A percentile compares a stretch with the other conserved stretches of the same genome.
Conservation (phyloP, 75 land plant species). For the Sequoia sempervirens region DNA sequence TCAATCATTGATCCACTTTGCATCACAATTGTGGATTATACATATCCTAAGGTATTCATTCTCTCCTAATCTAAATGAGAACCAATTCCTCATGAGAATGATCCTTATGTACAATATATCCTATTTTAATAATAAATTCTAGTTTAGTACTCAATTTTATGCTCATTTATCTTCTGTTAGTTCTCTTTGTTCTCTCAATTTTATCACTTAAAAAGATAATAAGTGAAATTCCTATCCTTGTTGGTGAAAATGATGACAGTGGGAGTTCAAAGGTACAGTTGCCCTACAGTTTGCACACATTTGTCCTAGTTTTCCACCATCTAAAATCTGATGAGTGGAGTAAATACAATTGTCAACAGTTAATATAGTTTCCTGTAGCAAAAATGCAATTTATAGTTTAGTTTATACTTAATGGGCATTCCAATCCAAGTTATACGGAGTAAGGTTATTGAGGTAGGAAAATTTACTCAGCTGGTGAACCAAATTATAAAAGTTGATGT, state of each 20-base stretch:
- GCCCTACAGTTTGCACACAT: neutral
- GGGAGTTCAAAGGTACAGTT: neutral
- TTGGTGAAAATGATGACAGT: neutral
- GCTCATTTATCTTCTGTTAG: neutral
- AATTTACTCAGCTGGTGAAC: neutral
- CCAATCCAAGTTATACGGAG: neutral
- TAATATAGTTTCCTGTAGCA: neutral
- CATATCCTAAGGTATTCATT: neutral
- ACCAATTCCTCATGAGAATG: neutral
- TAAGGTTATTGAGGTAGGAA: neutral
- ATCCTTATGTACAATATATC: neutral
- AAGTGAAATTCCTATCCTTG: neutral
- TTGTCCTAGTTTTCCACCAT: neutral
- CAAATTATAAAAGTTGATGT: neutral
- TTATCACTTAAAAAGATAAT: neutral
- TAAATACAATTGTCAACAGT: neutral
- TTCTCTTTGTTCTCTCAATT: neutral
- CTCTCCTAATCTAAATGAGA: neutral
- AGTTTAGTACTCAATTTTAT: neutral
- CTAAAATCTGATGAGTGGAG: neutral
- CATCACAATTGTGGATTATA: neutral
- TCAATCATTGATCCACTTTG: neutral
- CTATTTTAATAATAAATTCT: neutral
- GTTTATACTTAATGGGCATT: neutral
- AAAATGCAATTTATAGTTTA: neutral